Percentiles rank a stretch among this genome's conserved stretches.
phyloP scores from a whole-genome alignment of 148 eudicot species.

The Rhododendron molle region DNA sequence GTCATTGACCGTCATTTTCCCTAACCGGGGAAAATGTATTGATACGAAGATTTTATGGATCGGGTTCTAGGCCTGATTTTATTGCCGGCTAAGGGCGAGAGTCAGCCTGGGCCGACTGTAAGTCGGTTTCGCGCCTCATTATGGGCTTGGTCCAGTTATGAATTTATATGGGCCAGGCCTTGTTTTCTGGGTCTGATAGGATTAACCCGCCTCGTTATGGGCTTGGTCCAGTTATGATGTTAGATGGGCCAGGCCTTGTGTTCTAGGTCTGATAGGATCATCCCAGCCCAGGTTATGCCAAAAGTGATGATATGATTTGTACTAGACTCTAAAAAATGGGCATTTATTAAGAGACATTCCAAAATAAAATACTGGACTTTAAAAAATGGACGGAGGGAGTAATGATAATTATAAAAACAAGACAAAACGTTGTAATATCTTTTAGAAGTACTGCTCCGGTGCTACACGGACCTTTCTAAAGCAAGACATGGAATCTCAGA shows the following conservation, averaged over 20 bases:
- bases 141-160: background rate
- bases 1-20: too few relatives aligned
- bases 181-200: background rate
- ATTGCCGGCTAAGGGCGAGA: background rate
- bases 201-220: too few relatives aligned
- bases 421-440: too few relatives aligned
- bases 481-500: too few relatives aligned
- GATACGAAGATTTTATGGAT: background rate
- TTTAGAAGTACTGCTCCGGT: too few relatives aligned
- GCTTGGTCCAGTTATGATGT: background rate
- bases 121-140: background rate
- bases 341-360: too few relatives aligned
- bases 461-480: too few relatives aligned
- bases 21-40: too few relatives aligned
- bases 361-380: too few relatives aligned
- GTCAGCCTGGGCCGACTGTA: background rate
- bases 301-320: background rate
- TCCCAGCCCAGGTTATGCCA: background rate
- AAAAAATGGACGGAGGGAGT: too few relatives aligned
- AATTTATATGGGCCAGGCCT: background rate
- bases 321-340: too few relatives aligned
- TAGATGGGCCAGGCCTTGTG: background rate
- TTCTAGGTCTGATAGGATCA: background rate
- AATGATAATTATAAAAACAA: too few relatives aligned
- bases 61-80: background rate